Conservation (phyloP, 495 filamentous ascomycete species). For the Chaetomidium leptoderma region DNA sequence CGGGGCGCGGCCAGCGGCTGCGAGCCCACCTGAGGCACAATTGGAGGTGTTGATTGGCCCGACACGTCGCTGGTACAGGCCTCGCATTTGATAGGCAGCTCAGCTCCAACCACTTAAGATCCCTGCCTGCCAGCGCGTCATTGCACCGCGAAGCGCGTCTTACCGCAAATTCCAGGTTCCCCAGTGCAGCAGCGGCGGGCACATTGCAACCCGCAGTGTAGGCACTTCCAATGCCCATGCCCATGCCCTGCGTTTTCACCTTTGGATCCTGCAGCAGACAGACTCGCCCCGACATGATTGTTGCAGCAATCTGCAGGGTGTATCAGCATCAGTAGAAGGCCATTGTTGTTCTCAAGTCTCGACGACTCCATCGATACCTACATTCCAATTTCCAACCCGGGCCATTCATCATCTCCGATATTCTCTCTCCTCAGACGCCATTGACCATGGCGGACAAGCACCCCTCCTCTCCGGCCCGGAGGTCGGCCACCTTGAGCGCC, state of each 20-base stretch:
- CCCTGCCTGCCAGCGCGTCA: constrained; percentile 22
- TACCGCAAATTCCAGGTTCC: constrained; percentile 10
- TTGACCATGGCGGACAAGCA: constrained; percentile 23
- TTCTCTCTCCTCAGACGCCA: background rate
- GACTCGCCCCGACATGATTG: background rate
- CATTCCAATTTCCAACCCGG: background rate
- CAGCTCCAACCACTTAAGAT: constrained; percentile 18
- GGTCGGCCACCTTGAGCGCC: constrained; percentile 24
- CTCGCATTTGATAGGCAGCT: constrained; percentile 2
- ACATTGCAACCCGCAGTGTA: background rate
- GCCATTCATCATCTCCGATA: background rate
- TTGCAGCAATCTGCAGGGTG: background rate
- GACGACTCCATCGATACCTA: background rate
- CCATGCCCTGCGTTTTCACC: background rate
- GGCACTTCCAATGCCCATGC: no score
- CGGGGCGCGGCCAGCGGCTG: background rate
- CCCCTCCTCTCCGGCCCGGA: constrained; percentile 21
- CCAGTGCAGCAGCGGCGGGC: background rate
- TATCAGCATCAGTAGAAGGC: no score
- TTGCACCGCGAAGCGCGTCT: constrained; percentile 30
- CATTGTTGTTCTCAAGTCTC: constrained; percentile 2
- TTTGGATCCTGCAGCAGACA: background rate
- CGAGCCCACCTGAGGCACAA: constrained; percentile 9
- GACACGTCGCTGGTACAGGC: constrained; percentile 18
- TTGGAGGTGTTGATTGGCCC: constrained; percentile 26